These are phyloP conservation scores for Hypocreales sp. DNA, from an alignment of 2,329 filamentous ascomycete genomes.

Conservation along the genomic window DNA sequence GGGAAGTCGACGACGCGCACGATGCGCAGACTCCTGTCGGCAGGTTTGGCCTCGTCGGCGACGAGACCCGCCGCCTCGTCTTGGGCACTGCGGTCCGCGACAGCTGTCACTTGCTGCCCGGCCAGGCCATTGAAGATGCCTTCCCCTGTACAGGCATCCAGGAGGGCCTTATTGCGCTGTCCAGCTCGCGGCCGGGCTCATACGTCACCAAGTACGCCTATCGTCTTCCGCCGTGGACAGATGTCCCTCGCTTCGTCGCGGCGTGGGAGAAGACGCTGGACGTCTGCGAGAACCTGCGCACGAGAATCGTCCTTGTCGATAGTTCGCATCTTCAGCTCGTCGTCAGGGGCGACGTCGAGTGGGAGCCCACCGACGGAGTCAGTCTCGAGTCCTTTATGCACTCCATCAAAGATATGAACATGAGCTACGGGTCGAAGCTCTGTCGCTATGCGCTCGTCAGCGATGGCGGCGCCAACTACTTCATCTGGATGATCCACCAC, in stretches of 20 bases:
- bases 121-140: background rate
- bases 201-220: conserved; percentile 17
- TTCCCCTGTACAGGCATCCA: conserved; percentile 21
- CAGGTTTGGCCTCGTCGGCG: background rate
- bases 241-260: conserved; percentile 8
- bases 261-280: conserved; percentile 11
- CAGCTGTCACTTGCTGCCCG: background rate
- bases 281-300: conserved; percentile 4
- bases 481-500: conserved; percentile 10
- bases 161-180: conserved; percentile 20
- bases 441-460: conserved; percentile 1
- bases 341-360: background rate
- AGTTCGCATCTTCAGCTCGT: conserved; percentile 3
- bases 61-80: background rate
- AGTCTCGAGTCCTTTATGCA: background rate
- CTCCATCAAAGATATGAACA: background rate
- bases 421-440: background rate
- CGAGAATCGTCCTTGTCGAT: conserved; percentile 3
- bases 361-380: background rate
- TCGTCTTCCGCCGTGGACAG: conserved; percentile 6
- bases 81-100: background rate
- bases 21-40: background rate
- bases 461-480: conserved; percentile 1
- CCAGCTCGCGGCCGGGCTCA: conserved; percentile 12
- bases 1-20: conserved; percentile 3